phyloP scores from a whole-genome alignment of 306 rosid species.

The Gastrolobium villosum region DNA sequence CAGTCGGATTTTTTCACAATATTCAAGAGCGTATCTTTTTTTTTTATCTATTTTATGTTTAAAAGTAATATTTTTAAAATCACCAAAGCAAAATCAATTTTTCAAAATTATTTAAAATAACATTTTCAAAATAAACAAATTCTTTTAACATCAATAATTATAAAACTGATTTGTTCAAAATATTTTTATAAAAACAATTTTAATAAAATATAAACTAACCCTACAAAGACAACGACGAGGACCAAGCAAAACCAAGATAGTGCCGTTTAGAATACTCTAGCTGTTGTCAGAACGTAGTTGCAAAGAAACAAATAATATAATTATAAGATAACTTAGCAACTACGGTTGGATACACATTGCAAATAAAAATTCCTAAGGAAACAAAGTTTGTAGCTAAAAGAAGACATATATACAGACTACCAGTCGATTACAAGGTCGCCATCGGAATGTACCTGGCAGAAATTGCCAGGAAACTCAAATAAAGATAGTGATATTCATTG shows the following conservation, averaged over 20 bases:
- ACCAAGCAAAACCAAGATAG: neutral
- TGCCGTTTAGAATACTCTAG: neutral
- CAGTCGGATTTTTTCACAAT: too few relatives aligned
- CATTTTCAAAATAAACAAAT: too few relatives aligned
- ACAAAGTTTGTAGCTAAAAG: neutral
- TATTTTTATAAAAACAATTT: too few relatives aligned
- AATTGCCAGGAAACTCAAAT: conserved; percentile 7
- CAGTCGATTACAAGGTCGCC: neutral
- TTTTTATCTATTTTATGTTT: too few relatives aligned
- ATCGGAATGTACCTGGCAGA: neutral
- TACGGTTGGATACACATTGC: neutral
- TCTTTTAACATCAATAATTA: too few relatives aligned
- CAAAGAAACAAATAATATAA: neutral
- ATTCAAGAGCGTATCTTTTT: too few relatives aligned
- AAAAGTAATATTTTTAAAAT: too few relatives aligned
- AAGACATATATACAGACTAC: neutral
- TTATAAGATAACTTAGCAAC: neutral
- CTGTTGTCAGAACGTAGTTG: neutral
- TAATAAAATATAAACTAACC: too few relatives aligned
- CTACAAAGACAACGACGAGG: neutral
- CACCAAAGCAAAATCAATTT: too few relatives aligned
- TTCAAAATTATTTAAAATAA: too few relatives aligned
- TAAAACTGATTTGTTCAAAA: too few relatives aligned
- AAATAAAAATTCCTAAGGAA: neutral
- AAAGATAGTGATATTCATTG: neutral